Percentiles rank a stretch among this genome's conserved stretches.
Conservation (phyloP, 345 rosid species). For the Raphanus raphanistrum region DNA sequence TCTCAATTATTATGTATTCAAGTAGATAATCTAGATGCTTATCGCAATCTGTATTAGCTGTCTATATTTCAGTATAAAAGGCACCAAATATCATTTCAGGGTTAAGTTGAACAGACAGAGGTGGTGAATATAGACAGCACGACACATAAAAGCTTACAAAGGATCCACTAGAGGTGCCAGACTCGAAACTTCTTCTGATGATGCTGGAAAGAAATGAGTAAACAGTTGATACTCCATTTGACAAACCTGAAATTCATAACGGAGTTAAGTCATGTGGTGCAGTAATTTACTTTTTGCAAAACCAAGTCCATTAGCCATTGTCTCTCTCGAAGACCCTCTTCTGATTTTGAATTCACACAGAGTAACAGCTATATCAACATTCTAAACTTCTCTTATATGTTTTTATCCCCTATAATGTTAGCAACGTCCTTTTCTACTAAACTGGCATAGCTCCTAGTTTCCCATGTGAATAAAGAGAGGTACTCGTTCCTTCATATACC, state of each 20-base stretch:
- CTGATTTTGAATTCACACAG: conserved; percentile 11
- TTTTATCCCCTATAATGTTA: conserved; percentile 5
- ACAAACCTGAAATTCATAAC: conserved; percentile 67
- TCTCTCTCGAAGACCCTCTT: background rate
- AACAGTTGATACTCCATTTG: conserved; percentile 95
- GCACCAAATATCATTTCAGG: conserved; percentile 7
- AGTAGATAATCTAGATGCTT: background rate
- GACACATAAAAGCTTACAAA: conserved; percentile 53
- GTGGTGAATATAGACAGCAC: conserved; percentile 2
- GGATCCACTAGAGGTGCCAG: conserved; percentile 95
- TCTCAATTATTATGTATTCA: background rate
- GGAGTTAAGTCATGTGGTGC: conserved; percentile 8
- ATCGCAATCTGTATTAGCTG: conserved; percentile 7
- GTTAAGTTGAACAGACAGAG: conserved; percentile 15
- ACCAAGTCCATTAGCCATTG: conserved; percentile 2
- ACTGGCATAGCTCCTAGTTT: conserved; percentile 8
- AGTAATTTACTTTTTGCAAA: background rate
- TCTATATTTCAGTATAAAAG: conserved; percentile 9
- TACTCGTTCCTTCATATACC: conserved; percentile 46
- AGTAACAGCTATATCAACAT: background rate
- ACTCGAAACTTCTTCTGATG: conserved; percentile 82
- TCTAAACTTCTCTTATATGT: background rate
- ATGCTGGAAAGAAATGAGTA: conserved; percentile 91
- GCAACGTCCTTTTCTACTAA: conserved; percentile 11
- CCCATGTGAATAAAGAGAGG: conserved; percentile 10